Conservation (phyloP, 257 asterid genomes). For the Rhazya stricta region DNA sequence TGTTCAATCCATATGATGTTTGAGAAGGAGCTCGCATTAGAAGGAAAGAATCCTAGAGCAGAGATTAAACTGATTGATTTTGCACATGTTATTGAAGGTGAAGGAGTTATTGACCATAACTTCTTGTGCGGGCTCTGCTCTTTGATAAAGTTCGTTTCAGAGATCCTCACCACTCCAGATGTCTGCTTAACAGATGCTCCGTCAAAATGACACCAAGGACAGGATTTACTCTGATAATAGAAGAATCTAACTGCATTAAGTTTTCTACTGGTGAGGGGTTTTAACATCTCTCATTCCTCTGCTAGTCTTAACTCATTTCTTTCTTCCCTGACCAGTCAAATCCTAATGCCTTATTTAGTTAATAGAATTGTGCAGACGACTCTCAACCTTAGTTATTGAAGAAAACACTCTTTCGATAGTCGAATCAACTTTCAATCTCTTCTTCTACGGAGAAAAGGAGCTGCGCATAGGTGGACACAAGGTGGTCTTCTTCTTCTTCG, state of each 20-base stretch:
- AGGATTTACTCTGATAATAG: constrained; percentile 29
- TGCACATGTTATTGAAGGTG: constrained; percentile 73
- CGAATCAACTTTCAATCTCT: no score
- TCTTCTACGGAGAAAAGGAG: no score
- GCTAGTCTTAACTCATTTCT: no score
- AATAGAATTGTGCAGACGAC: no score
- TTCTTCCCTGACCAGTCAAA: constrained; percentile 5
- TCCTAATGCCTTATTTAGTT: no score
- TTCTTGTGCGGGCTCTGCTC: constrained; percentile 91
- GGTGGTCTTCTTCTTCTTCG: no score
- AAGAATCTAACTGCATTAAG: constrained; percentile 19
- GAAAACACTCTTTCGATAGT: no score
- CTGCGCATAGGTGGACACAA: no score
- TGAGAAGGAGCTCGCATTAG: constrained; percentile 51
- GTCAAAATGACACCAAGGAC: constrained; percentile 31
- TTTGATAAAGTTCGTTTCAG: constrained; percentile 68
- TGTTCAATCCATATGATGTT: constrained; percentile 66
- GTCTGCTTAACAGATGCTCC: constrained; percentile 31
- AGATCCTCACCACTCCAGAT: constrained; percentile 48
- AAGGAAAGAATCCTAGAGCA: constrained; percentile 50
- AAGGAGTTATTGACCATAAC: constrained; percentile 75
- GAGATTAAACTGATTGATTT: constrained; percentile 74
- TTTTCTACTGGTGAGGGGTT: neutral
- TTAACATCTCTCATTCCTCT: neutral
- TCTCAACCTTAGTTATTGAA: no score